A percentile compares a stretch with the other conserved stretches of the same genome.
Evolutionary conservation across 1,284 basidiomycete species (phyloP).

Genomic region (Cryptococcus maquisensis): DNA sequence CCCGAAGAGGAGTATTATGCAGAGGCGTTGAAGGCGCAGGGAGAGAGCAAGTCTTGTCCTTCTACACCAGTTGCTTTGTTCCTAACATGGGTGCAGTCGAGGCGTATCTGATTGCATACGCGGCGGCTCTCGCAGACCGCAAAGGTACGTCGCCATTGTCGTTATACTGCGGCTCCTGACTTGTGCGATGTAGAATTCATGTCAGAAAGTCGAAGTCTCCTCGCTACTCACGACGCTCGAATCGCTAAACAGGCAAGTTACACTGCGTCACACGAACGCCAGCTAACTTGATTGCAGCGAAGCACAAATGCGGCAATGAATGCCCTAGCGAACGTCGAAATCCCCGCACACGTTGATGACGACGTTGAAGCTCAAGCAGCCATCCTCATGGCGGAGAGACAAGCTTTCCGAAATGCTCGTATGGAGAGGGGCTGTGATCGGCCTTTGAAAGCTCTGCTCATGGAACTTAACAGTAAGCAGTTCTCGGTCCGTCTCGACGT

Average conservation of each 20-base stretch:
- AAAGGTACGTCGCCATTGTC: slow-evolving; percentile 21
- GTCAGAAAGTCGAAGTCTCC: slow-evolving; percentile 34
- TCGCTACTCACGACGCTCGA: slow-evolving; percentile 30
- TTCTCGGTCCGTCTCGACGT: neutral
- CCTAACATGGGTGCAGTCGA: slow-evolving; percentile 27
- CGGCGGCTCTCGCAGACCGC: slow-evolving; percentile 42
- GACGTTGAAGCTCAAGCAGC: slow-evolving; percentile 28
- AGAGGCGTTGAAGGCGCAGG: slow-evolving; percentile 41
- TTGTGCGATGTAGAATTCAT: slow-evolving; percentile 34
- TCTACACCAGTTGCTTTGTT: neutral
- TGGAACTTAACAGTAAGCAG: slow-evolving; percentile 37
- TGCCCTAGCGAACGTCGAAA: slow-evolving; percentile 17
- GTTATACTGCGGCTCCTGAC: neutral
- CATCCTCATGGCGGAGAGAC: slow-evolving; percentile 10
- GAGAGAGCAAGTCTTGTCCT: slow-evolving; percentile 25
- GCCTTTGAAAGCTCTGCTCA: slow-evolving; percentile 37
- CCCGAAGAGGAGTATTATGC: slow-evolving; percentile 46
- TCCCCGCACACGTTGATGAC: slow-evolving; percentile 13
- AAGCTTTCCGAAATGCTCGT: slow-evolving; percentile 35
- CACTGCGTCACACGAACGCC: neutral
- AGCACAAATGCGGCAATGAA: slow-evolving; percentile 28
- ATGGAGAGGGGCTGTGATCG: slow-evolving; percentile 30
- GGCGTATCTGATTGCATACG: slow-evolving; percentile 42
- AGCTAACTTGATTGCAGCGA: slow-evolving; percentile 14
- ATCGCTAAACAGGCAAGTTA: slow-evolving; percentile 26